phyloP scores from a whole-genome alignment of 108 stramenopile genomes.

The Cylindrotheca closterium region DNA sequence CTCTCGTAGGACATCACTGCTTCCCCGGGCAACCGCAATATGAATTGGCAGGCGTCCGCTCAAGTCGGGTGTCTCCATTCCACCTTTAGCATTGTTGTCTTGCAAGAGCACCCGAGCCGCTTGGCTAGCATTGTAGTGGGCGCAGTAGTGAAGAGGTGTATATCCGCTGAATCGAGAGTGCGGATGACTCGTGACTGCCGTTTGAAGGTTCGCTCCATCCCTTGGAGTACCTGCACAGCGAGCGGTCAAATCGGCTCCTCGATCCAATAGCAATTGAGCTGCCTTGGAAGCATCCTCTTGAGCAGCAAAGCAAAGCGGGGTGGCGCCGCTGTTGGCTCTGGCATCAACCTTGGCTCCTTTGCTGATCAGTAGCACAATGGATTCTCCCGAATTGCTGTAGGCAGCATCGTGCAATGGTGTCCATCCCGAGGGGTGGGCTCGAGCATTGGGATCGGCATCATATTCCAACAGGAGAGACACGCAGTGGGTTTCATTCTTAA shows the following conservation, averaged over 20 bases:
- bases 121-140: constrained; percentile 82
- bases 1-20: constrained; percentile 77
- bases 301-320: constrained; percentile 86
- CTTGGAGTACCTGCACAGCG: constrained; percentile 67
- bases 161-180: constrained; percentile 83
- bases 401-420: constrained; percentile 88
- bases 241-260: constrained; percentile 73
- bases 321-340: constrained; percentile 74
- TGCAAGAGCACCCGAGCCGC: constrained; percentile 64
- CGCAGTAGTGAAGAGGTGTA: constrained; percentile 85
- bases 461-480: constrained; percentile 65
- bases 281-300: constrained; percentile 77
- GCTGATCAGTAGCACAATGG: constrained; percentile 60
- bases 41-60: constrained; percentile 85
- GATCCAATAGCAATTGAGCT: constrained; percentile 50
- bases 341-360: constrained; percentile 81
- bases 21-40: constrained; percentile 80
- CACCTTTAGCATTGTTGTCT: constrained; percentile 34
- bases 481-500: constrained; percentile 76
- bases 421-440: constrained; percentile 86
- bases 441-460: constrained; percentile 69
- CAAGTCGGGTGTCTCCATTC: constrained; percentile 79
- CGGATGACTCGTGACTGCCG: constrained; percentile 38
- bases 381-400: constrained; percentile 72
- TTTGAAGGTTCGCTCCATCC: constrained; percentile 34